Evolutionary conservation across 2,329 filamentous ascomycete genomes (phyloP).

Genomic region (Sclerotinia glacialis): DNA sequence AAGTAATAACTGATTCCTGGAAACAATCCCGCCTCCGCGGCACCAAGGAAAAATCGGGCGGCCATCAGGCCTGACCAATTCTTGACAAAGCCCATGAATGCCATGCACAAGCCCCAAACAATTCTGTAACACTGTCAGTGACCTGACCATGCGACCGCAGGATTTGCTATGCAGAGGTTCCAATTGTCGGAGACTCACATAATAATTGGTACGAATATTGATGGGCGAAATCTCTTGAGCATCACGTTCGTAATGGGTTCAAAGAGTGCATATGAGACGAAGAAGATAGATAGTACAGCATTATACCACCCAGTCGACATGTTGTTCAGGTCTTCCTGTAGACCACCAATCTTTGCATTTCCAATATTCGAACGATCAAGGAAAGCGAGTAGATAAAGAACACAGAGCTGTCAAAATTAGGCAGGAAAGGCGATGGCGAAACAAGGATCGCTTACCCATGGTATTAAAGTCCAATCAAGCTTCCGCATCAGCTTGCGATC

Average conservation of each 20-base stretch:
- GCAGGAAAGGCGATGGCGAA: conserved; percentile 18
- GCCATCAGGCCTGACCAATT: conserved; percentile 39
- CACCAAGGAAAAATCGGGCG: conserved; percentile 58
- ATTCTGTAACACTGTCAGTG: conserved; percentile 44
- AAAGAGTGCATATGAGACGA: conserved; percentile 78
- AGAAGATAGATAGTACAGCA: conserved; percentile 75
- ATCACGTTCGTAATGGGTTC: conserved; percentile 73
- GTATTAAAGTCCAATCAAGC: conserved; percentile 59
- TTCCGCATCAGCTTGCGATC: conserved; percentile 61
- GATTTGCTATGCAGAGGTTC: not conserved
- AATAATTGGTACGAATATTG: conserved; percentile 76
- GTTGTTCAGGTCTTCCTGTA: conserved; percentile 57
- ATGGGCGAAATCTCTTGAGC: conserved; percentile 69
- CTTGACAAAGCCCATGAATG: conserved; percentile 44
- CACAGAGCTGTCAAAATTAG: conserved; percentile 52
- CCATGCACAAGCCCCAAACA: conserved; percentile 66
- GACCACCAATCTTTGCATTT: conserved; percentile 61
- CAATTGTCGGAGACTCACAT: conserved; percentile 54
- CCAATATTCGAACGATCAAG: conserved; percentile 78
- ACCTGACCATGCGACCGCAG: not conserved
- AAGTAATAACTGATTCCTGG: conserved; percentile 78
- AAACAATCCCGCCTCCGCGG: conserved; percentile 73
- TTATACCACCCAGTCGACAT: conserved; percentile 69
- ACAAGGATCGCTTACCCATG: conserved; percentile 46
- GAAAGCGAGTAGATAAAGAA: conserved; percentile 73